Evolutionary conservation across 768 basidiomycete species (phyloP), one percentile per base, ranked within the genome.

Genomic region (Amylocystis lapponica): DNA sequence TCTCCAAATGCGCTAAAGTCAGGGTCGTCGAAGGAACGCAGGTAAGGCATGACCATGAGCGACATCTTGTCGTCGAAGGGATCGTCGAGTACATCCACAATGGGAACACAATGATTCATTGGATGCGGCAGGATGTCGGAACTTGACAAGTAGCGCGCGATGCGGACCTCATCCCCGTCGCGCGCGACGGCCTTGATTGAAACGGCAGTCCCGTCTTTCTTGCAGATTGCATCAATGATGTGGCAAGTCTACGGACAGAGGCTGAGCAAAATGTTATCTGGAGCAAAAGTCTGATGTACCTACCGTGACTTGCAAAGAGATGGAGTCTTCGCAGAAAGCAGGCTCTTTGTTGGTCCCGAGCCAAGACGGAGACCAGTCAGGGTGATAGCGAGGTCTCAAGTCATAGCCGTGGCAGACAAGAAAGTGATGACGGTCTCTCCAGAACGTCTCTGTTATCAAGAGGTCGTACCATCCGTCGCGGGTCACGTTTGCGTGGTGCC

Each of bases 341-440:
- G 51, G 47, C 1, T 36, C 34, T 1, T 34, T 1, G 3, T 49
- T 49, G 6, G 47, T 52, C 0, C 45, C 45, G 2, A 32, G 7
- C 51, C 51, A 52, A 2, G 51, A 52, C 1, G 51, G 51, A 9
- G 22, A n/a, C 51, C 51, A 52, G 2, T 34, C 32, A 4, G 35
- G 26, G 8, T 16, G 22, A 30, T 52, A 58, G 0, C 56, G 46
- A 8, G 50, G 47, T 12, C 58, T 44, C 1, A 60, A 48, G 12
- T 5, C 19, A 31, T 57, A 57, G 0, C 58, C 58, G 9, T 23
- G 16, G 1, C 30, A 6, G 5, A 36, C 8, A 2, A 60, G 22
- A 22, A 25, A 48, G 5, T 25, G 30, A 17, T 57, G 39, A 17
- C 40, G 45, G 27, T 38, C 45, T 16, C 45, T 27, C 52, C 56